A percentile compares a stretch with the other conserved stretches of the same genome.
These are phyloP conservation scores for Turritis glabra DNA, from an alignment of 345 rosid genomes.

Conservation along the genomic window DNA sequence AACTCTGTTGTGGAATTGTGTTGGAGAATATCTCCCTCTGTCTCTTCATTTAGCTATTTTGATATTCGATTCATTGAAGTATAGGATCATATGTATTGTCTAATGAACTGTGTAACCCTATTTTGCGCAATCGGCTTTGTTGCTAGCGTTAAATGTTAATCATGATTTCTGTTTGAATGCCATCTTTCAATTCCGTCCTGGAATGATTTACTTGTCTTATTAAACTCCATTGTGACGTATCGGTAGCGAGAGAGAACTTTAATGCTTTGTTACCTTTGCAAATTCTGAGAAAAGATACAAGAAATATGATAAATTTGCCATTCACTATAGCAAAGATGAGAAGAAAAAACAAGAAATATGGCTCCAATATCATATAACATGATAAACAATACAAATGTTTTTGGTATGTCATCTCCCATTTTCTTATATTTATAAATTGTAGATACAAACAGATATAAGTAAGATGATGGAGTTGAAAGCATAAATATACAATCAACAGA, in stretches of 20 bases:
- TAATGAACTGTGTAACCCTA: constrained; percentile 34
- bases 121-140: too few species aligned
- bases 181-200: not conserved
- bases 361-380: too few species aligned
- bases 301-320: not conserved
- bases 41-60: constrained; percentile 17
- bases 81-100: constrained; percentile 31
- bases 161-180: not conserved
- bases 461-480: too few species aligned
- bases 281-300: not conserved
- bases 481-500: too few species aligned
- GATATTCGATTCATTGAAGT: constrained; percentile 32
- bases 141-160: constrained; percentile 31
- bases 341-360: not conserved
- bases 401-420: too few species aligned
- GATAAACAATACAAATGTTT: too few species aligned
- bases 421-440: too few species aligned
- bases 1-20: constrained; percentile 20
- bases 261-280: too few species aligned
- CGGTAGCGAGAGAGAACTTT: too few species aligned
- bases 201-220: not conserved
- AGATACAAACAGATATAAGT: too few species aligned
- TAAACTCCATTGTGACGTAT: not conserved
- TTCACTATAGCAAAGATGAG: not conserved
- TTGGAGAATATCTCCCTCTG: not conserved